Evolutionary conservation across 176 grass and related monocot genomes (phyloP), one percentile per base, ranked within the genome.

Genomic region (Saccharum officinarum): DNA sequence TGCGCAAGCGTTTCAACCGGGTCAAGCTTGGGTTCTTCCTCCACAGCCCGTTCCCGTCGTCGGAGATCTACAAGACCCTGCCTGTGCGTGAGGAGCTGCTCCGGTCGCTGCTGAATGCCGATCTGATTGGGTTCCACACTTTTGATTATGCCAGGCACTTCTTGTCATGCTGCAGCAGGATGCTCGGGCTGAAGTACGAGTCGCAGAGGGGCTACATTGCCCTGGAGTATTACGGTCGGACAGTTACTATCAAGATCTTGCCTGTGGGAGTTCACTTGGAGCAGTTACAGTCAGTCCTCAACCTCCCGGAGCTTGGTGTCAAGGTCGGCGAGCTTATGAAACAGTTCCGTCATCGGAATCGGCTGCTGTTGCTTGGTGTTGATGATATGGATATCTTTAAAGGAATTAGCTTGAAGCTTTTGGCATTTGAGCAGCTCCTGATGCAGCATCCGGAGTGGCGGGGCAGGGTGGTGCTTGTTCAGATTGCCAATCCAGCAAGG

Each of bases 371-470:
- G 46, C 90, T 97, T 9, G 95, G 92, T 2, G 95, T 97, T 11
- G 95, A 97, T 89, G 95, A 97, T 36, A 97, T 97, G 95, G 95
- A 97, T 50, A 97, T 94, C 55, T 97, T 97, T 5, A 97, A 97
- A 69, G 95, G 95, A 18, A 97, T 97, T 44, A 97, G 95, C 79
- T 81, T 97, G 69, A 98, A 98, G 86, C 87, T 98, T 68, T 31
- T 98, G 87, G 95, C 95, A 16, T 98, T 98, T 73, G 92, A 98
- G 87, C 92, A 95, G 72, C 91, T 98, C 42, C 50, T 98, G 75
- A 71, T 83, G 36, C 91, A 98, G 87, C 92, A 98, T 76, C 85
- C 76, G 11, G 89, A 95, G 46, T 98, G 92, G 89, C 73, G 80
- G 40, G 91, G 92, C 67, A 89, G 83, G 42, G 92, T 90, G 52